Evolutionary conservation across 225 moss, liverwort and hornwort genomes (phyloP), one percentile per base, ranked within the genome.

Genomic region (Rhytidiadelphus loreus): DNA sequence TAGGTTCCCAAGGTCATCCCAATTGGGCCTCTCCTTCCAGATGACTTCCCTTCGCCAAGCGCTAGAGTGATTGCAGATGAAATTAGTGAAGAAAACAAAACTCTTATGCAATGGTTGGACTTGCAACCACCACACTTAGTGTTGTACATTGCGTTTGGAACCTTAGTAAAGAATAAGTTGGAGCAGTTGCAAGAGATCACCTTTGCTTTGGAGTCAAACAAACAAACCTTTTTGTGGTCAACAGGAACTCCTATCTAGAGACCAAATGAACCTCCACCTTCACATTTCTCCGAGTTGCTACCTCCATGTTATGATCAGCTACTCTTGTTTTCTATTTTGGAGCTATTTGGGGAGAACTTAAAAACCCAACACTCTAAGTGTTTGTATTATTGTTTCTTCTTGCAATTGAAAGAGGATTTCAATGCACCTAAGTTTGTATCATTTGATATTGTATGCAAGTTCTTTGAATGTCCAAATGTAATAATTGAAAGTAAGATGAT

Each of bases 121-220:
- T 60, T 37, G 44, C 86, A 91, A 62, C 80, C 88, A 13, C 62
- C 44, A 3, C 37, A 23, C 30, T 93, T 88, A 4, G 88, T 93
- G 41, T 18, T 93, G 35, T 93, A 90, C 86, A 85, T 91, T 71
- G 69, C 82, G 1, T 88, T 90, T 35, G 91, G 93, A 32, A 90
- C 50, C 21, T 28, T 69, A 12, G 82, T 90, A 10, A 81, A 35
- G 12, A 73, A 71, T 43, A 1, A 6, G 7, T 5, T 23, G 3
- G 70, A 91, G 77, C 84, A 59, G 46, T 30, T 73, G 13, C 41
- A 84, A 48, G 88, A 90, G 77, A 88, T 93, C 4, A 88, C 93
- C 21, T 63, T 61, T 7, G 91, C 88, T 28, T 28, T 93, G 52
- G 91, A 90, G 77, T 88, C 88, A 19, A 86, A 74, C 77, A 41